phyloP scores from a whole-genome alignment of 2,329 filamentous ascomycete genomes.

The Neofusicoccum sp. region DNA sequence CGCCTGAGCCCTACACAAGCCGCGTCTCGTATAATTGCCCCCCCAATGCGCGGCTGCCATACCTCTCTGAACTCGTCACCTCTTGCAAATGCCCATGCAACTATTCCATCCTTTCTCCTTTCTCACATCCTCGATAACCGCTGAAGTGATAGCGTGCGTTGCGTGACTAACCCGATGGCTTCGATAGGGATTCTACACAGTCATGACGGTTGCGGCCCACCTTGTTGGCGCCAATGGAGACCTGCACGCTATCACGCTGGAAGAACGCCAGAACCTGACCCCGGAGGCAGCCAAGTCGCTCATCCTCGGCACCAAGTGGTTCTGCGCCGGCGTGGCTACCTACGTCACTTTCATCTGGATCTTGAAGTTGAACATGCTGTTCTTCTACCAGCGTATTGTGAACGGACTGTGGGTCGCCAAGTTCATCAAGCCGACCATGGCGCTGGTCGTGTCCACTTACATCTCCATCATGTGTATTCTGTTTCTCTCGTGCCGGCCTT shows the following conservation, averaged over 20 bases:
- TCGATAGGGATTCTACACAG: slow-evolving; percentile 24
- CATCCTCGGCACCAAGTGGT: slow-evolving; percentile 37
- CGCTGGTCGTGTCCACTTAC: slow-evolving; percentile 27
- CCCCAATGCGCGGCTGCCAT: no score
- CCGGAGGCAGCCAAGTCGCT: slow-evolving; percentile 28
- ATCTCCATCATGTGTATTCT: slow-evolving; percentile 32
- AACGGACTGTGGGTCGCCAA: slow-evolving; percentile 36
- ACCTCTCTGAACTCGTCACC: no score
- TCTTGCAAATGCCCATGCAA: background rate
- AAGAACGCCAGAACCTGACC: slow-evolving; percentile 34
- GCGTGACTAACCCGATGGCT: no score
- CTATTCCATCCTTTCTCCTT: background rate
- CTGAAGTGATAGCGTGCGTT: no score
- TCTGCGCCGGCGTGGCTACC: slow-evolving; percentile 34
- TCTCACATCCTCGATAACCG: no score
- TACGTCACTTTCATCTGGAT: slow-evolving; percentile 42
- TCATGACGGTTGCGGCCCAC: slow-evolving; percentile 25
- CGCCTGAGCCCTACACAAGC: background rate
- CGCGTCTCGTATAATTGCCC: no score
- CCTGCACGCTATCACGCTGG: slow-evolving; percentile 31
- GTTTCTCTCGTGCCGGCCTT: slow-evolving; percentile 50
- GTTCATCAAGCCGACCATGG: slow-evolving; percentile 38
- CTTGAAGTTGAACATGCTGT: slow-evolving; percentile 44
- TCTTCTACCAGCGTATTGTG: slow-evolving; percentile 40
- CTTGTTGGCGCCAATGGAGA: slow-evolving; percentile 31